Conservation (phyloP, 768 basidiomycete species). For the Leccinum subgranulosum region DNA sequence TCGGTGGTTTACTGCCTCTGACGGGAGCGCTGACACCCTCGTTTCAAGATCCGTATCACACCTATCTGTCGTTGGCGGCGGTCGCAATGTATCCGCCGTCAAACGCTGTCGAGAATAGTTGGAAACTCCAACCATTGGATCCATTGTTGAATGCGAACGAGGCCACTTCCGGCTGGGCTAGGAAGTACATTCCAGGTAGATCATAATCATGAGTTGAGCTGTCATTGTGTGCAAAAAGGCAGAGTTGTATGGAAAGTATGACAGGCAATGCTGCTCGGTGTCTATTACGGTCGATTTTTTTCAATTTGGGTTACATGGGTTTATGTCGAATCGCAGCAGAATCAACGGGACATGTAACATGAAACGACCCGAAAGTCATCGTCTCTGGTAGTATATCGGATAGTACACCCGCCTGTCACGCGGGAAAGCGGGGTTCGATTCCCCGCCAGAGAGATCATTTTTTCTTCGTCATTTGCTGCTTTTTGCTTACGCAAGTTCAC, state of each 20-base stretch:
- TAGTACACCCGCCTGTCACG: conserved; percentile 53
- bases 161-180: conserved; percentile 67
- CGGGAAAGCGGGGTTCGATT: conserved; percentile 45
- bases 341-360: not conserved
- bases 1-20: not conserved
- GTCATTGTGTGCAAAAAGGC: not conserved
- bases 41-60: conserved; percentile 85
- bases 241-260: no score
- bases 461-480: not conserved
- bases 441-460: conserved; percentile 41
- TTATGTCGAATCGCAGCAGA: no score
- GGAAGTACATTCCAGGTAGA: conserved; percentile 47
- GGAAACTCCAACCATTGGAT: conserved; percentile 62
- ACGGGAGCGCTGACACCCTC: conserved; percentile 6
- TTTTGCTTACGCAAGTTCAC: not conserved
- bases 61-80: conserved; percentile 85
- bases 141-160: conserved; percentile 67
- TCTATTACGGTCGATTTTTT: no score
- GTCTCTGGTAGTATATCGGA: conserved; percentile 50
- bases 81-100: conserved; percentile 62
- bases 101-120: conserved; percentile 35
- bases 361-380: not conserved
- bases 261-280: no score
- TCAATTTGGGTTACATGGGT: no score
- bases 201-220: conserved; percentile 13